Conservation (phyloP, 768 basidiomycete genomes). For the Rhodotorula paludigena region DNA sequence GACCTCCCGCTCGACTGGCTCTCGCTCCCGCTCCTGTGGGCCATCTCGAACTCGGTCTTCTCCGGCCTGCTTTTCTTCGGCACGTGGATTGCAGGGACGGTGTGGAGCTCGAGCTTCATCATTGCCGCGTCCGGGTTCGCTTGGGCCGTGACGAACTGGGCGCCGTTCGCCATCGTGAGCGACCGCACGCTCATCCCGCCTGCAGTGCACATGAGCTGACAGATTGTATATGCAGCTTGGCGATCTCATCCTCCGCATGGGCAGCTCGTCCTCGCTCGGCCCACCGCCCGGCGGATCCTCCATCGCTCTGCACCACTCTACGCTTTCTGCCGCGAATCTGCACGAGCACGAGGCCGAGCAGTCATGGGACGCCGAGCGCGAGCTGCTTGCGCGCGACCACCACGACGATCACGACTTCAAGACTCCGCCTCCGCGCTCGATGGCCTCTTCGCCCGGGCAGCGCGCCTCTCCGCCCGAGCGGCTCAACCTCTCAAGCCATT, state of each 20-base stretch:
- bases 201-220: too few relatives aligned
- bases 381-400: too few relatives aligned
- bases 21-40: slow-evolving; percentile 70
- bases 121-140: slow-evolving; percentile 75
- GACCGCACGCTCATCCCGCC: too few relatives aligned
- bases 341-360: too few relatives aligned
- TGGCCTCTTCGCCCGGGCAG: too few relatives aligned
- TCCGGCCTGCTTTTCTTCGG: slow-evolving; percentile 77
- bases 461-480: too few relatives aligned
- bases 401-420: too few relatives aligned
- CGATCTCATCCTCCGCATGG: slow-evolving; percentile 67
- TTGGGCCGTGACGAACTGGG: slow-evolving; percentile 92
- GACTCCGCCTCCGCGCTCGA: too few relatives aligned
- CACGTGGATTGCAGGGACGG: slow-evolving; percentile 56
- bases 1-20: slow-evolving; percentile 50
- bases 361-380: too few relatives aligned
- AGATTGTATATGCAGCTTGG: slow-evolving; percentile 56
- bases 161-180: slow-evolving; percentile 82
- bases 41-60: slow-evolving; percentile 67
- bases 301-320: slow-evolving; percentile 9
- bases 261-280: slow-evolving; percentile 15
- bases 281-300: not conserved
- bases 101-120: slow-evolving; percentile 68
- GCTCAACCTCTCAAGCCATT: too few relatives aligned
- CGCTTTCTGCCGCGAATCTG: too few relatives aligned